Evolutionary conservation across 1,139 yeast species (phyloP), one percentile per base, ranked within the genome.

Genomic region (Magnusiomyces magnusii): DNA sequence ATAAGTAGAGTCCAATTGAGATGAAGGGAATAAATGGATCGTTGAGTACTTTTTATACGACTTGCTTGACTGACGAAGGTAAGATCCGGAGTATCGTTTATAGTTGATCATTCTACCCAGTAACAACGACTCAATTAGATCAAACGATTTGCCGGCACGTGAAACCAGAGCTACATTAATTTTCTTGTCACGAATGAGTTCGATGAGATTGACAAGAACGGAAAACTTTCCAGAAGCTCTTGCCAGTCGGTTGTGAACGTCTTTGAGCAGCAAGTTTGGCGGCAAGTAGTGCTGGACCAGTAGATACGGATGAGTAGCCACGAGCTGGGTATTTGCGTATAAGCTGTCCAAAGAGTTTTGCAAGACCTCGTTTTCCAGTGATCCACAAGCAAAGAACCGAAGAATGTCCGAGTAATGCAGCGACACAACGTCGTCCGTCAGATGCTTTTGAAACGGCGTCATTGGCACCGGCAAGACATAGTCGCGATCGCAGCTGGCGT

Each of bases 391-490:
- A 68, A 90, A 91, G 71, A 86, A 90, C 72, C 90, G 86, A 66
- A 92, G 76, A 59, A 93, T 89, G 69, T 92, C 98, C 41, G 95
- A 84, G 69, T 91, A 91, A 71, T 93, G 98, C 52, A 91, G 76
- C 1, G 96, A 87, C 7, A 93, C 87, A 34, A 93, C 91, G 69
- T 91, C 96, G 73, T 92, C 96, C n/a, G 93, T 88, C 58, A 93
- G 78, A 68, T 90, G 95, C 67, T 85, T 86, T 70, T 93, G 98
- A 65, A 89, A 87, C 63, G 87, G 91, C 61, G 88, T 84, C 86
- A 92, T 84, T 1, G 96, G 92, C 3, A 95, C 88, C 0, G 96
- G 90, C 51, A 92, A 76, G 71, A 83, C 81, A 71, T 89, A 90
- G 66, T 87, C 96, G 17, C 47, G 34, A 15, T 24, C 47, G 28